Percentiles rank a stretch among this genome's conserved stretches.
Evolutionary conservation across 805 yeast species (phyloP).

Genomic region (Suhomyces kilbournensis): DNA sequence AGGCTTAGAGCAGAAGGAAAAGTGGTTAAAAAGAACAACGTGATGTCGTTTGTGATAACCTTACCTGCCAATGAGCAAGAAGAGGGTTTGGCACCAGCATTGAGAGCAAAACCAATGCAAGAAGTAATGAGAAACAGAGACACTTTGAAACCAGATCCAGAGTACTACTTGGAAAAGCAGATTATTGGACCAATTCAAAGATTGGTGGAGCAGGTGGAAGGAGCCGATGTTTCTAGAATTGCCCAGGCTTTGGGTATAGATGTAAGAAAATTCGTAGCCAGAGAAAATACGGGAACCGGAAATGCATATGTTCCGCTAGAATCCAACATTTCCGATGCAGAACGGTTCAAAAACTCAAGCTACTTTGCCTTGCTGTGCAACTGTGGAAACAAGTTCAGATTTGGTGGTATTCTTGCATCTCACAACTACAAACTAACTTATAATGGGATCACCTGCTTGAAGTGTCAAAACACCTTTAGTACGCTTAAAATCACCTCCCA

Average conservation of each 20-base stretch:
- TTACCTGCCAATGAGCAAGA: slow-evolving; percentile 23
- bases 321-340: slow-evolving; percentile 74
- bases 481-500: slow-evolving; percentile 62
- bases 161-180: slow-evolving; percentile 82
- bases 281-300: slow-evolving; percentile 21
- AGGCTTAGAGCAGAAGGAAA: slow-evolving; percentile 80
- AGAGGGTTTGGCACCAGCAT: slow-evolving; percentile 54
- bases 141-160: slow-evolving; percentile 65
- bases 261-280: slow-evolving; percentile 52
- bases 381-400: slow-evolving; percentile 61
- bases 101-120: slow-evolving; percentile 77
- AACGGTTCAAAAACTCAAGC: slow-evolving; percentile 69
- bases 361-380: slow-evolving; percentile 56
- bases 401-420: slow-evolving; percentile 72
- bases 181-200: slow-evolving; percentile 88
- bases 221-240: slow-evolving; percentile 75
- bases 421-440: slow-evolving; percentile 57
- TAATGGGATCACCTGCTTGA: slow-evolving; percentile 67
- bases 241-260: slow-evolving; percentile 80
- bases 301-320: slow-evolving; percentile 59
- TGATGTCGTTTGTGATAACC: slow-evolving; percentile 81
- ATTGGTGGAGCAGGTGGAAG: slow-evolving; percentile 79
- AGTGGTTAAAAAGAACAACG: slow-evolving; percentile 83
- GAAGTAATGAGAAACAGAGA: slow-evolving; percentile 59
- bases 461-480: slow-evolving; percentile 54